Percentiles rank a stretch among this genome's conserved stretches.
Conservation (phyloP, 768 basidiomycete species). For the Cyclocybe aegerita region DNA sequence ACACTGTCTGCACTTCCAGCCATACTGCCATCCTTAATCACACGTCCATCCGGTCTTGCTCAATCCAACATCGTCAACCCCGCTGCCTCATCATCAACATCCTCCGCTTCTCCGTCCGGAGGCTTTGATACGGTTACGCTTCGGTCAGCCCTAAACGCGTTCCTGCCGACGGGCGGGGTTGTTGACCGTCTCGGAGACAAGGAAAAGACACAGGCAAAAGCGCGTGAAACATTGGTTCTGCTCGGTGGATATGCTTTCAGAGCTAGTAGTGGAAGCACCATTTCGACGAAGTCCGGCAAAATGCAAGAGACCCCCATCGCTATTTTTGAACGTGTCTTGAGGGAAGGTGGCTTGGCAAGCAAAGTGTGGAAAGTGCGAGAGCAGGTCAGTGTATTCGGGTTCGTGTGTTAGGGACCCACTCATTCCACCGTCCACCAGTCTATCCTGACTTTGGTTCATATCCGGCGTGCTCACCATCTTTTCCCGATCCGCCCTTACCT, state of each 20-base stretch:
- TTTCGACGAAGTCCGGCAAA: constrained; percentile 55
- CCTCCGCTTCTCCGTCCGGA: constrained; percentile 38
- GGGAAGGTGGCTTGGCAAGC: constrained; percentile 71
- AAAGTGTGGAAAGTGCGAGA: constrained; percentile 88
- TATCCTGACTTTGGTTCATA: constrained; percentile 67
- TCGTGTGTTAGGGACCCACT: background rate
- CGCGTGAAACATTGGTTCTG: constrained; percentile 72
- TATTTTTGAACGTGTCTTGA: constrained; percentile 70
- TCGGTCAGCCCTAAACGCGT: constrained; percentile 64
- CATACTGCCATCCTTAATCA: constrained; percentile 62
- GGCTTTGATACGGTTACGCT: constrained; percentile 56
- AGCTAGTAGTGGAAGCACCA: constrained; percentile 41
- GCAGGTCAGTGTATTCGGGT: constrained; percentile 55
- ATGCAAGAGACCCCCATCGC: constrained; percentile 66
- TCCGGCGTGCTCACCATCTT: constrained; percentile 66
- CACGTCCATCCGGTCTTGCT: constrained; percentile 30
- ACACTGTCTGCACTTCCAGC: constrained; percentile 70
- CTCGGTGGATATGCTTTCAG: constrained; percentile 75
- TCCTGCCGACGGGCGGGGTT: constrained; percentile 74
- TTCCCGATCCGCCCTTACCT: constrained; percentile 86
- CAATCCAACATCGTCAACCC: constrained; percentile 29
- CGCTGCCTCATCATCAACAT: constrained; percentile 46
- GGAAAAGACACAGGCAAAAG: constrained; percentile 69
- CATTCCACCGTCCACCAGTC: constrained; percentile 36
- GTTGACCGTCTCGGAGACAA: constrained; percentile 86